These are phyloP conservation scores for Citrus glauca DNA, from an alignment of 345 rosid genomes.

Conservation along the genomic window DNA sequence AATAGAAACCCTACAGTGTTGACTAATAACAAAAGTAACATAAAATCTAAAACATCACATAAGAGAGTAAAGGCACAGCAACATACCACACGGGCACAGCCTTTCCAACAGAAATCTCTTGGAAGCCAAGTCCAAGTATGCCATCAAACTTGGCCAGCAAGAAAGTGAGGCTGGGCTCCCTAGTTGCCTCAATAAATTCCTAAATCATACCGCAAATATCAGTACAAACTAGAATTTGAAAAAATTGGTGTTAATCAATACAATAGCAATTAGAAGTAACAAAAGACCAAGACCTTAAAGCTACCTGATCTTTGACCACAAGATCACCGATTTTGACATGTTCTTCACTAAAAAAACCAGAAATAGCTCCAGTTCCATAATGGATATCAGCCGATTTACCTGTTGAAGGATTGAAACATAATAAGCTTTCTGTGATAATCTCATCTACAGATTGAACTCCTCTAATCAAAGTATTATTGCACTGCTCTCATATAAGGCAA, in stretches of 20 bases:
- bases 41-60: background rate
- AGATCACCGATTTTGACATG: slow-evolving; percentile 73
- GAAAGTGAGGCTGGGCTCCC: slow-evolving; percentile 77
- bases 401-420: slow-evolving; percentile 3
- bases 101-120: slow-evolving; percentile 63
- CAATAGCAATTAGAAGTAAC: background rate
- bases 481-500: background rate
- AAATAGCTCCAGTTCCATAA: slow-evolving; percentile 85
- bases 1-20: background rate
- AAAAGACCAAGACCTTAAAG: slow-evolving; percentile 5
- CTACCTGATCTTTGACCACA: slow-evolving; percentile 71
- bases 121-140: slow-evolving; percentile 74
- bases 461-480: background rate
- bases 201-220: slow-evolving; percentile 16
- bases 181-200: slow-evolving; percentile 94
- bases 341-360: slow-evolving; percentile 87
- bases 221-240: background rate
- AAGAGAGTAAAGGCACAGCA: background rate
- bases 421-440: background rate
- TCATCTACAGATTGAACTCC: background rate
- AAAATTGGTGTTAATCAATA: background rate
- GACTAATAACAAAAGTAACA: background rate
- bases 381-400: slow-evolving; percentile 66
- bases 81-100: slow-evolving; percentile 63
- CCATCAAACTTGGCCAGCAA: slow-evolving; percentile 86